These are phyloP conservation scores for Nyssa sinensis DNA, from an alignment of 148 eudicot species.

Conservation along the genomic window DNA sequence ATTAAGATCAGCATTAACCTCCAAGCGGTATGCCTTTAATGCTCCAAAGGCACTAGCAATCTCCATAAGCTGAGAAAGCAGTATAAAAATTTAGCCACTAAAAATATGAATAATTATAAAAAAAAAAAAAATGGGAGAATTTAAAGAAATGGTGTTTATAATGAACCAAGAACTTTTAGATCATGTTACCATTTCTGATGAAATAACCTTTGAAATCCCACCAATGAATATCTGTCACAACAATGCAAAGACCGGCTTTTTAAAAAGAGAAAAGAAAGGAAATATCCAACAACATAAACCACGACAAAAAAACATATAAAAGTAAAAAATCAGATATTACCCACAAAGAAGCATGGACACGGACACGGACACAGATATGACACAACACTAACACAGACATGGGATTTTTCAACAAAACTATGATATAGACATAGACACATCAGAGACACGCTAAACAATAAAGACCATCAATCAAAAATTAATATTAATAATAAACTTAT, in stretches of 20 bases:
- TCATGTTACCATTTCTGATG: conserved; percentile 78
- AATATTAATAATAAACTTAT: too few species aligned
- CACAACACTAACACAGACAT: too few species aligned
- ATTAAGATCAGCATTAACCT: conserved; percentile 39
- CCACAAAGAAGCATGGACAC: too few species aligned
- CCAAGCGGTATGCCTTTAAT: conserved; percentile 67
- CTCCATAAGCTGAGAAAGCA: conserved; percentile 63
- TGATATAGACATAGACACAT: too few species aligned
- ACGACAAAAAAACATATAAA: not conserved
- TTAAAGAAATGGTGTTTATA: not conserved
- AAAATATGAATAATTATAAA: conserved; percentile 3
- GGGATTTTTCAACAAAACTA: too few species aligned
- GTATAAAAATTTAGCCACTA: conserved; percentile 7
- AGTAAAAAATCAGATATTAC: too few species aligned
- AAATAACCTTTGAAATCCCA: conserved; percentile 67
- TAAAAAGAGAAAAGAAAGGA: conserved; percentile 1
- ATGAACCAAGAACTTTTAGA: not conserved
- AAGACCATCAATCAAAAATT: too few species aligned
- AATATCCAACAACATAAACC: not conserved
- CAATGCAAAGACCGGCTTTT: conserved; percentile 14
- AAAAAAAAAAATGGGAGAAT: conserved; percentile 7
- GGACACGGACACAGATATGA: too few species aligned
- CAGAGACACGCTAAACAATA: too few species aligned
- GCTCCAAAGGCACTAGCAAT: conserved; percentile 74
- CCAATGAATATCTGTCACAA: conserved; percentile 82